Evolutionary conservation across 495 filamentous ascomycete genomes (phyloP).

Genomic region (Penicillium parvum): DNA sequence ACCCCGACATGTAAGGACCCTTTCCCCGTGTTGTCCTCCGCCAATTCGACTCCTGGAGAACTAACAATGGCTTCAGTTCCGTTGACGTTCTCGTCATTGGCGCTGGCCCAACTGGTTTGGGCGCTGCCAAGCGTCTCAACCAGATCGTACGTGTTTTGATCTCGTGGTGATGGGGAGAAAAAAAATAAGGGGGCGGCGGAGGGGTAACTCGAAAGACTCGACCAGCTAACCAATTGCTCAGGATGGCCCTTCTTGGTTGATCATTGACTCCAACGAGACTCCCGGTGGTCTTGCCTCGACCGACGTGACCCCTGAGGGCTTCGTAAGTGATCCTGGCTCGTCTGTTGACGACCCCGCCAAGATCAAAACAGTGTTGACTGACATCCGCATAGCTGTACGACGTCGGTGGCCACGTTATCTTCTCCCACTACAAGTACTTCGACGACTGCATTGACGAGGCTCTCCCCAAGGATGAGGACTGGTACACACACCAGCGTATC

Average conservation of each 20-base stretch:
- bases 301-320: constrained; percentile 92
- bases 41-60: too few species aligned
- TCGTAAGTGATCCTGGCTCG: constrained; percentile 62
- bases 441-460: constrained; percentile 98
- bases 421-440: constrained; percentile 99
- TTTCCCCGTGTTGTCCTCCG: too few species aligned
- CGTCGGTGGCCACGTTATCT: constrained; percentile 98
- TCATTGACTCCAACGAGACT: constrained; percentile 87
- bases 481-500: constrained; percentile 97
- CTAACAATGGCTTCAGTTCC: constrained; percentile 52
- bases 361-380: not conserved
- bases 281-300: constrained; percentile 97
- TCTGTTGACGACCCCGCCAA: not conserved
- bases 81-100: constrained; percentile 99
- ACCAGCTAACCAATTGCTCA: constrained; percentile 35
- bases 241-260: constrained; percentile 92
- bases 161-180: constrained; percentile 11
- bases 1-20: constrained; percentile 46
- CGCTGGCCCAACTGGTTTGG: constrained; percentile 92
- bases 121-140: constrained; percentile 94
- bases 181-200: constrained; percentile 15
- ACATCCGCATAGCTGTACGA: constrained; percentile 74
- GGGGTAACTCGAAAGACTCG: constrained; percentile 17
- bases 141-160: constrained; percentile 69
- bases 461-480: constrained; percentile 87